Evolutionary conservation across 495 filamentous ascomycete genomes (phyloP), one percentile per base, ranked within the genome.

Genomic region (Ascodesmis nigricans): DNA sequence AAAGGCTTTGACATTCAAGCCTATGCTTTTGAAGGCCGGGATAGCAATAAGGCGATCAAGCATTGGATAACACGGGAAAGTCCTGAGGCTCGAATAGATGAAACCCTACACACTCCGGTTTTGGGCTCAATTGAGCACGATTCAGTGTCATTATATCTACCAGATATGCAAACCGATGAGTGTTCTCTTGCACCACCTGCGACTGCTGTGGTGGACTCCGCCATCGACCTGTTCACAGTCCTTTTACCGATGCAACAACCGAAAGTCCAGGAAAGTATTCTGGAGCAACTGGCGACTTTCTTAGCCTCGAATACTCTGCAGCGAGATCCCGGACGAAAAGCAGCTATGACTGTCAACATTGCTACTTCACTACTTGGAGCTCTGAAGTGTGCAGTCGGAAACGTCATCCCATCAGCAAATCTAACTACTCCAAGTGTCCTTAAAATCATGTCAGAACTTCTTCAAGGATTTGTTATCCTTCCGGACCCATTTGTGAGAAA

Each of bases 131-230:
- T 75, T 38, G 87, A 99, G 50, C 77, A 93, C 46, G 87, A 99
- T 49, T 78, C 87, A 2, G 65, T 91, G 1, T 60, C 73, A 19
- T 61, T 93, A 9, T 91, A 92, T 49, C 65, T 75, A 25, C 47
- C 56, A 29, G 57, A 56, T 3, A 66, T 20, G 52, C 57, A 11
- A 40, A 43, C 53, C 0, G 40, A 47, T 20, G 41, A 57, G 34
- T 53, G 58, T 3, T 55, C 66, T 21, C 76, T 80, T 25, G 78
- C 87, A 40, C 87, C 90, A 6, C 75, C 87, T 8, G 70, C 76
- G 3, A 99, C 87, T 7, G 81, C 90, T 41, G 82, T 90, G 14
- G 78, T 95, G 20, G 91, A 95, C 41, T 68, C 83, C 49, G 83
- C 87, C 13, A 90, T 95, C 36, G 69, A 78, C 25, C 61, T 93